These are phyloP conservation scores for Penicillium nucicola DNA, from an alignment of 495 filamentous ascomycete species.

Conservation along the genomic window DNA sequence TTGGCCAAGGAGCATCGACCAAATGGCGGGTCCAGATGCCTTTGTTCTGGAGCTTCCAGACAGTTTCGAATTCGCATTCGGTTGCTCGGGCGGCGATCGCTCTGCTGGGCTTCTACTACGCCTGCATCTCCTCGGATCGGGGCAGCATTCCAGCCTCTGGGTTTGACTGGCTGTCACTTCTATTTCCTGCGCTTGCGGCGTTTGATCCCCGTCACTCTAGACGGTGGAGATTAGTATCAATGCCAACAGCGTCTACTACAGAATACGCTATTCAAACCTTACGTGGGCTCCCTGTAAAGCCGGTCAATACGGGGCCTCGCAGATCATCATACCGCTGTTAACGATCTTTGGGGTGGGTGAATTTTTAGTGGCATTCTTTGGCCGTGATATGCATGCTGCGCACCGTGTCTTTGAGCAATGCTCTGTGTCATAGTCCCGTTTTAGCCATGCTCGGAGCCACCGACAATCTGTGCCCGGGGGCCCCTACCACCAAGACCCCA, in stretches of 20 bases:
- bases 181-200: not conserved
- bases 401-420: not conserved
- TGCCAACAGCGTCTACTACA: constrained; percentile 3
- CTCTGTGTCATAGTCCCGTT: not conserved
- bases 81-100: constrained; percentile 1
- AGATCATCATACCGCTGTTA: constrained; percentile 3
- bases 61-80: not conserved
- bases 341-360: too few relatives aligned
- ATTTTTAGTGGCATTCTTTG: constrained; percentile 1
- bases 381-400: not conserved
- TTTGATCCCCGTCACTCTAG: too few relatives aligned
- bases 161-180: not conserved
- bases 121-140: not conserved
- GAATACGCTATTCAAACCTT: constrained; percentile 2
- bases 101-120: not conserved
- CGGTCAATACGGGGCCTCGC: not conserved
- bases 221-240: not conserved
- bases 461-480: not conserved
- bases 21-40: not conserved
- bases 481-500: constrained; percentile 15
- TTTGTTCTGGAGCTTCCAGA: not conserved
- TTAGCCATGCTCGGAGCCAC: not conserved
- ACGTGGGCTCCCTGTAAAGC: constrained; percentile 2
- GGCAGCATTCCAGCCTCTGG: not conserved
- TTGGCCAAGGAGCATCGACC: not conserved